Percentiles rank a stretch among this genome's conserved stretches.
phyloP scores from a whole-genome alignment of 495 filamentous ascomycete species.

The Opeltia flavorubescens region DNA sequence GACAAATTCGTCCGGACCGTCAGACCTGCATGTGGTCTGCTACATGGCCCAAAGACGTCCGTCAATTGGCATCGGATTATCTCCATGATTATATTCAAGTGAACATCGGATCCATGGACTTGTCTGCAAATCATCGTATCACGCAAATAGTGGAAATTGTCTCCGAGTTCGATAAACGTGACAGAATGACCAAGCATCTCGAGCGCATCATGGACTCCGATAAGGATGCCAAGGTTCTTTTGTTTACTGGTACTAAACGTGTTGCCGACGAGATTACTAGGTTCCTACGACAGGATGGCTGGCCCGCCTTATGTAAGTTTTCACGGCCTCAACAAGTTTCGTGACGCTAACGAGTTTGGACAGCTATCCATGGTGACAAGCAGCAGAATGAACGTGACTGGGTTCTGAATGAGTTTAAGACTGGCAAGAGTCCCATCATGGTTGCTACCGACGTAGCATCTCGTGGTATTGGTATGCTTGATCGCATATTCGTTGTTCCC shows the following conservation, averaged over 20 bases:
- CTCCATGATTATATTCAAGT: conserved; percentile 95
- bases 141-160: conserved; percentile 94
- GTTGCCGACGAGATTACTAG: conserved; percentile 97
- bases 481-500: conserved; percentile 34
- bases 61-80: conserved; percentile 88
- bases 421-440: conserved; percentile 75
- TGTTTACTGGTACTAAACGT: conserved; percentile 98
- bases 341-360: neutral
- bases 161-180: conserved; percentile 92
- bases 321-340: neutral
- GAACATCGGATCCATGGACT: conserved; percentile 93
- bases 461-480: conserved; percentile 98
- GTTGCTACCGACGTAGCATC: conserved; percentile 96
- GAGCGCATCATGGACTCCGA: conserved; percentile 90
- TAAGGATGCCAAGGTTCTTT: conserved; percentile 80
- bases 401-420: conserved; percentile 99
- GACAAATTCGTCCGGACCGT: conserved; percentile 94
- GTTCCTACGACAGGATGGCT: conserved; percentile 96
- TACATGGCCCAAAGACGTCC: conserved; percentile 98
- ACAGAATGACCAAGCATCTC: conserved; percentile 91
- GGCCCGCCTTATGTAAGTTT: conserved; percentile 88
- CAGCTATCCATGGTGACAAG: conserved; percentile 98
- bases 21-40: conserved; percentile 99
- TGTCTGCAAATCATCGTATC: conserved; percentile 97
- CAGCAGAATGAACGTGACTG: conserved; percentile 99